Percentiles rank a stretch among this genome's conserved stretches.
phyloP scores from a whole-genome alignment of 179 eudicot species.

The Monotropa hypopitys region DNA sequence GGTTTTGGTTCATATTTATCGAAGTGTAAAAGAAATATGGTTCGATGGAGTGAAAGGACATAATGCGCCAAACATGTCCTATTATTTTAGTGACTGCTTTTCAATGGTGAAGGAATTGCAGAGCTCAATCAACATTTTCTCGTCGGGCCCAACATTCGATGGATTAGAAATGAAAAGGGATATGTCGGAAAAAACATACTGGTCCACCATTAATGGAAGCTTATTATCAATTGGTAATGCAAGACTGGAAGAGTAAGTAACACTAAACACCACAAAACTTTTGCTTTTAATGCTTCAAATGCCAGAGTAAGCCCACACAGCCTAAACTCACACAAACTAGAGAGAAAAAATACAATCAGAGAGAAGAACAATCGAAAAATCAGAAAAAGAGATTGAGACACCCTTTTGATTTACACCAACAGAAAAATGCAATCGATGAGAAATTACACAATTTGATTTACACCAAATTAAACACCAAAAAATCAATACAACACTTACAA shows the following conservation, averaged over 20 bases:
- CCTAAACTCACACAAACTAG: too few species aligned
- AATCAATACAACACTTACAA: too few species aligned
- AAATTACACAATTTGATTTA: too few species aligned
- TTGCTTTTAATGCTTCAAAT: too few species aligned
- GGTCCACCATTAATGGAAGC: conserved; percentile 74
- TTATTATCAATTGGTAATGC: conserved; percentile 68
- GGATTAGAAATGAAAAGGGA: conserved; percentile 80
- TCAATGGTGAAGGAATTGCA: conserved; percentile 73
- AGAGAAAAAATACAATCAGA: too few species aligned
- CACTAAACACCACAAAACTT: background rate
- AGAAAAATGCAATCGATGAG: too few species aligned
- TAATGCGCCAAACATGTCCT: conserved; percentile 71
- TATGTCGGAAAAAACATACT: conserved; percentile 66
- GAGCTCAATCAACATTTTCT: conserved; percentile 78
- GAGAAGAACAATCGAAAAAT: too few species aligned
- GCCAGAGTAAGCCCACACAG: too few species aligned
- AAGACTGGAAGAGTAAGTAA: conserved; percentile 54
- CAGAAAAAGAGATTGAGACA: too few species aligned
- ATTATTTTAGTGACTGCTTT: conserved; percentile 73
- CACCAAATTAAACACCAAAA: too few species aligned
- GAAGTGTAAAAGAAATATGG: conserved; percentile 73
- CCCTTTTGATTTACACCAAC: too few species aligned
- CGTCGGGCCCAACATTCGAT: conserved; percentile 86
- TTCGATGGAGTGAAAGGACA: conserved; percentile 85
- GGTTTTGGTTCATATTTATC: conserved; percentile 30